A percentile compares a stretch with the other conserved stretches of the same genome.
These are phyloP conservation scores for Puccinia sorghi DNA, from an alignment of 1,284 basidiomycete genomes.

Conservation along the genomic window DNA sequence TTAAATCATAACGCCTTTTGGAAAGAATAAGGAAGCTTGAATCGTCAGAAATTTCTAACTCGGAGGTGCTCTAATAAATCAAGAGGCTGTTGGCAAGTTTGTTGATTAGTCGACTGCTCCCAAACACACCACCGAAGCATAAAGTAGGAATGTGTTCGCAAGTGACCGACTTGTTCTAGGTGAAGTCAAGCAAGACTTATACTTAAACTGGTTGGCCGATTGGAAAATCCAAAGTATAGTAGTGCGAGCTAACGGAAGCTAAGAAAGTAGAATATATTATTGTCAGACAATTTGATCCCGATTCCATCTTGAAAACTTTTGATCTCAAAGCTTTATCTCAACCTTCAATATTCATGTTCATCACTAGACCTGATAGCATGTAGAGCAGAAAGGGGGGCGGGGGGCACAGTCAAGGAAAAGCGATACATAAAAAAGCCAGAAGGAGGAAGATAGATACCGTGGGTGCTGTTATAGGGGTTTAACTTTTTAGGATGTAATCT, in stretches of 20 bases:
- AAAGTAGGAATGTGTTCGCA: background rate
- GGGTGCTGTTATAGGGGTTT: conserved; percentile 17
- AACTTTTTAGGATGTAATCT: conserved; percentile 8
- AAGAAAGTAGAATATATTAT: background rate
- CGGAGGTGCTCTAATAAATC: background rate
- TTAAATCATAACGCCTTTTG: background rate
- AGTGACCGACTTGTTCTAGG: background rate
- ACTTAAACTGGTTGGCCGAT: background rate
- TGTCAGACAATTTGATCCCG: conserved; percentile 1
- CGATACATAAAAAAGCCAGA: conserved; percentile 27
- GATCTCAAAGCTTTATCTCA: conserved; percentile 22
- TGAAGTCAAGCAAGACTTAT: background rate
- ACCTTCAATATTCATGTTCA: background rate
- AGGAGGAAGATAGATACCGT: conserved; percentile 20
- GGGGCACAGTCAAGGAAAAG: background rate
- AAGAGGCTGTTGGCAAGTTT: conserved; percentile 18
- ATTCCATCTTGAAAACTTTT: background rate
- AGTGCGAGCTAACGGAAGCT: background rate
- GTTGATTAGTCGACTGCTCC: conserved; percentile 2
- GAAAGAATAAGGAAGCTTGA: conserved; percentile 3
- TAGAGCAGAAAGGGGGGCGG: conserved; percentile 16
- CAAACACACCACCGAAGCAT: background rate
- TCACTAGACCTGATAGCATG: conserved; percentile 11
- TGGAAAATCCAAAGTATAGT: background rate
- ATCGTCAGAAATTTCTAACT: conserved; percentile 16